phyloP scores from a whole-genome alignment of 208 protist genomes.

The Trypanosoma boissoni region DNA sequence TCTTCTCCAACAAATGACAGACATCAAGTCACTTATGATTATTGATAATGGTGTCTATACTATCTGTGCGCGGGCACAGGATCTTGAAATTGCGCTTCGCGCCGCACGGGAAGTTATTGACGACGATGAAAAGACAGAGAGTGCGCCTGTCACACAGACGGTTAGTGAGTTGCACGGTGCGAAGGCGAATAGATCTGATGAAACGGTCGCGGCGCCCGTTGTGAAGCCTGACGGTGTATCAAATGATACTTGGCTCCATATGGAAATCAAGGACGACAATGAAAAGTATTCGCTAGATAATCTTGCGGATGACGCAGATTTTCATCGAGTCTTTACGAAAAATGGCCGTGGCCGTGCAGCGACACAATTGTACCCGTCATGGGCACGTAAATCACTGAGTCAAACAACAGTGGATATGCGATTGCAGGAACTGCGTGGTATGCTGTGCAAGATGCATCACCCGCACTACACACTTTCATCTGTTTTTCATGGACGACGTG shows the following conservation, averaged over 20 bases:
- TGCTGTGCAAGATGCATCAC: constrained; percentile 76
- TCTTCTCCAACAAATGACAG: constrained; percentile 63
- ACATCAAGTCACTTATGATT: constrained; percentile 82
- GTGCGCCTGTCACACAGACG: no score
- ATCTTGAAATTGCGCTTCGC: constrained; percentile 78
- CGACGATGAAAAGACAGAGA: constrained; percentile 23
- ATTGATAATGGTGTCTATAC: constrained; percentile 74
- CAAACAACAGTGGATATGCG: constrained; percentile 26
- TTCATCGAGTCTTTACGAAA: constrained; percentile 73
- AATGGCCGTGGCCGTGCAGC: constrained; percentile 16
- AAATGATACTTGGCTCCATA: neutral
- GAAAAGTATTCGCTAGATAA: no score
- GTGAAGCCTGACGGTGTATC: neutral
- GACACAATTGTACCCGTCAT: neutral
- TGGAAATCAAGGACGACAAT: neutral
- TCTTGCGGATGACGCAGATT: constrained; percentile 65
- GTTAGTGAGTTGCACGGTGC: no score
- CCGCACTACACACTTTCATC: constrained; percentile 84
- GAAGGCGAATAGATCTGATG: neutral
- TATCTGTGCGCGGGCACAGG: constrained; percentile 58
- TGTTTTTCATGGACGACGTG: constrained; percentile 53
- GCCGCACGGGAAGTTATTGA: constrained; percentile 72
- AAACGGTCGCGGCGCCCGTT: neutral
- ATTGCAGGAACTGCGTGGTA: constrained; percentile 42
- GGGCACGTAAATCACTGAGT: neutral